Conservation (phyloP, 371 early-diverging fungal species). For the Mucor plumbeus region DNA sequence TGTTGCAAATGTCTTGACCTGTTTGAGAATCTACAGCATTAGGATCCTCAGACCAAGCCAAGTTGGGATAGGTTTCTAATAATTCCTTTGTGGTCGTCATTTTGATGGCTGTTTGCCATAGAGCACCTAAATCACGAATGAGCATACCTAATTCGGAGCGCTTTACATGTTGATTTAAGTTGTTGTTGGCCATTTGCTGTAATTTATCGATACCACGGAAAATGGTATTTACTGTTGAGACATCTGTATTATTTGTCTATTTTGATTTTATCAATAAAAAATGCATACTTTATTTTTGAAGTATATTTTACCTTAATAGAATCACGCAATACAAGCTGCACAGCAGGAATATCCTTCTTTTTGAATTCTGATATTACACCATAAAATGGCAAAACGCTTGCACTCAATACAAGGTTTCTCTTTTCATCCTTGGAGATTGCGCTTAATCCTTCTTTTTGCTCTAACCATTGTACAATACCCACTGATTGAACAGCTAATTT, state of each 20-base stretch:
- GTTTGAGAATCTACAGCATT: constrained; percentile 3
- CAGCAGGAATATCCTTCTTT: constrained; percentile 36
- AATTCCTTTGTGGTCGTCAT: constrained; percentile 64
- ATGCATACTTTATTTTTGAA: constrained; percentile 31
- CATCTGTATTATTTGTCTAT: constrained; percentile 47
- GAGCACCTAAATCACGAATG: constrained; percentile 56
- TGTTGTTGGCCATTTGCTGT: constrained; percentile 24
- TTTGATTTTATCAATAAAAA: not conserved
- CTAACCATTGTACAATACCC: constrained; percentile 55
- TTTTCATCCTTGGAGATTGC: constrained; percentile 25
- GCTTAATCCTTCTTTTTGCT: not conserved
- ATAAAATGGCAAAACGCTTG: constrained; percentile 54
- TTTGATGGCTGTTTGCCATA: constrained; percentile 72
- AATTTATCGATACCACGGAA: constrained; percentile 41
- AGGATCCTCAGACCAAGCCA: constrained; percentile 27
- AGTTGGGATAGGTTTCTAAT: constrained; percentile 19
- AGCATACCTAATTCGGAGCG: constrained; percentile 54
- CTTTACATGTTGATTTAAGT: constrained; percentile 21
- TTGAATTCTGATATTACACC: constrained; percentile 37
- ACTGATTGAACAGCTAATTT: constrained; percentile 48
- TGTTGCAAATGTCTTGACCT: constrained; percentile 23
- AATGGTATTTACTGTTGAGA: constrained; percentile 48
- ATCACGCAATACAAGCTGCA: constrained; percentile 46
- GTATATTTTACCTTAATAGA: constrained; percentile 42
- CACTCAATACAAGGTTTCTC: constrained; percentile 24